Percentiles rank a stretch among this genome's conserved stretches.
Evolutionary conservation across 2,329 filamentous ascomycete species (phyloP).

Genomic region (Cladosporium halotolerans): DNA sequence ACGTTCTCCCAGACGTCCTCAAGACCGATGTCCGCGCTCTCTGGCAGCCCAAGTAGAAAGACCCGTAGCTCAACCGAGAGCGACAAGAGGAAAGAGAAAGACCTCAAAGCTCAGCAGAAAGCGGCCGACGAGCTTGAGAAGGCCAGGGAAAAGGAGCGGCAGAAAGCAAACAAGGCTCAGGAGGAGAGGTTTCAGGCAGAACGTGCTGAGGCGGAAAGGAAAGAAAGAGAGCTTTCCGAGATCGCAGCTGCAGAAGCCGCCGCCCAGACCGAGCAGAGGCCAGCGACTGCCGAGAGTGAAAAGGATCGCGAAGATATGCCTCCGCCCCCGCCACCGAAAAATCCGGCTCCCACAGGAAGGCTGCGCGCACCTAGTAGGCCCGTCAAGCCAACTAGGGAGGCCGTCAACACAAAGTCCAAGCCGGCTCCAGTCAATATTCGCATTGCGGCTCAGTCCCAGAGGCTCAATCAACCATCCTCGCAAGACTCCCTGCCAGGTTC

Average conservation of each 20-base stretch:
- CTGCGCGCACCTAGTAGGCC: constrained; percentile 30
- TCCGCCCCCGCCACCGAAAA: constrained; percentile 55
- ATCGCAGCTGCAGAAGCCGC: constrained; percentile 27
- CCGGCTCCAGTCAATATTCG: constrained; percentile 66
- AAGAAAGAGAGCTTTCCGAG: constrained; percentile 28
- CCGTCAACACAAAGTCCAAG: constrained; percentile 51
- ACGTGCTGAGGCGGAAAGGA: constrained; percentile 1
- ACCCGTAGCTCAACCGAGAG: constrained; percentile 56
- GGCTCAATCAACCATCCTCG: constrained; percentile 24
- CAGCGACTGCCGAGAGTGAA: constrained; percentile 22
- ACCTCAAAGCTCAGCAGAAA: constrained; percentile 56
- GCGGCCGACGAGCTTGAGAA: constrained; percentile 61
- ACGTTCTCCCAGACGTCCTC: constrained; percentile 19
- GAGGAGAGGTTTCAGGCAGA: constrained; percentile 38
- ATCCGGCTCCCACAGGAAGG: constrained; percentile 35
- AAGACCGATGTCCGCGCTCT: constrained; percentile 23
- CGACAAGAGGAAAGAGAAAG: constrained; percentile 56
- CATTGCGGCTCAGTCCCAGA: constrained; percentile 47
- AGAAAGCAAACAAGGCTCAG: constrained; percentile 57
- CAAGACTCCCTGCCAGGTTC: constrained; percentile 21
- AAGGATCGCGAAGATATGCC: constrained; percentile 49
- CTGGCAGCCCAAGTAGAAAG: constrained; percentile 35
- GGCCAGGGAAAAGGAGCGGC: constrained; percentile 62
- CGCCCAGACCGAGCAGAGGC: constrained; percentile 17
- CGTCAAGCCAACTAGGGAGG: constrained; percentile 40